Conservation (phyloP, 2,329 filamentous ascomycete species). For the Xylaria sp. region DNA sequence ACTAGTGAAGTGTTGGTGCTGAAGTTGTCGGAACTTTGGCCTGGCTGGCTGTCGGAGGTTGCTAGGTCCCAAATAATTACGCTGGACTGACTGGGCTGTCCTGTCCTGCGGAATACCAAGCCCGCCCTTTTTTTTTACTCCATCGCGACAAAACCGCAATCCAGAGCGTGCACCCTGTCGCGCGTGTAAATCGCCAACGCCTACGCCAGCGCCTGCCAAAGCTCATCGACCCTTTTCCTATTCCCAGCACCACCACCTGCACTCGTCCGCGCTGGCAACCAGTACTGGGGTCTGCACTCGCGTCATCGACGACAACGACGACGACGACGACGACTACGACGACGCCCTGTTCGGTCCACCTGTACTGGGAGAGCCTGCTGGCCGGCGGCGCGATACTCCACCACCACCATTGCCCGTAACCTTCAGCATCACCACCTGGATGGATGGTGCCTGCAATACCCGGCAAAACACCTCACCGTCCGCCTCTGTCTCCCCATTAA, state of each 20-base stretch:
- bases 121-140: constrained; percentile 28
- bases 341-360: neutral
- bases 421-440: constrained; percentile 16
- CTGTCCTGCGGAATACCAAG: constrained; percentile 28
- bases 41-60: constrained; percentile 36
- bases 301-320: constrained; percentile 22
- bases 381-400: constrained; percentile 21
- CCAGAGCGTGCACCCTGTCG: constrained; percentile 36
- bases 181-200: constrained; percentile 31
- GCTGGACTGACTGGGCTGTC: constrained; percentile 4
- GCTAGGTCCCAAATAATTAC: constrained; percentile 26
- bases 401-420: neutral
- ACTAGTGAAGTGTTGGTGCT: constrained; percentile 15
- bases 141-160: constrained; percentile 37
- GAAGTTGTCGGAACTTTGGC: constrained; percentile 30
- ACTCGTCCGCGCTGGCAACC: constrained; percentile 20
- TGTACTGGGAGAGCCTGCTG: neutral
- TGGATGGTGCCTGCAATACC: constrained; percentile 25
- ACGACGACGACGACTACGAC: too few relatives aligned
- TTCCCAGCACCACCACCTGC: constrained; percentile 9
- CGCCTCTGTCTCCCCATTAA: constrained; percentile 12
- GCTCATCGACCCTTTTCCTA: neutral
- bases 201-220: neutral
- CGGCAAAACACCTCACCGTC: constrained; percentile 9
- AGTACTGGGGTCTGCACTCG: constrained; percentile 4